Evolutionary conservation across 2,329 filamentous ascomycete genomes (phyloP), one percentile per base, ranked within the genome.

Genomic region (Colletotrichum musae): DNA sequence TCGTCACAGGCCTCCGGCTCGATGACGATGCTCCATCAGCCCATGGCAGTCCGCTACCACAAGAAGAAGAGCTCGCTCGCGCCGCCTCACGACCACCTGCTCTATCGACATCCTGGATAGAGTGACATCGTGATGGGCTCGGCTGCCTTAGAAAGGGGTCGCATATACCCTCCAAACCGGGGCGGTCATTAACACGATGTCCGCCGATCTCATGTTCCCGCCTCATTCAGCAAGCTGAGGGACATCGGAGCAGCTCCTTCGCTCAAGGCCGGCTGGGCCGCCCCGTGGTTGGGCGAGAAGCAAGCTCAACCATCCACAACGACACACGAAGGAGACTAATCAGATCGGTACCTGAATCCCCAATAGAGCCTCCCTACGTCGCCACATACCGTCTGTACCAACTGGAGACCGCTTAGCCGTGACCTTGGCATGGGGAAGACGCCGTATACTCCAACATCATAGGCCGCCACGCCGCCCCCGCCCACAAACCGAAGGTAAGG

Each of bases 331-430:
- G 12, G 26, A 43, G 24, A 53, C 43, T 58, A 26, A 58, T 70
- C 18, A 56, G 64, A 64, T 70, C 58, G 58, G 68, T 70, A 68
- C 68, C 58, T 70, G 68, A 56, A 70, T 70, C 52, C 47, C 32
- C 47, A 36, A 58, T 59, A 48, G 64, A 32, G 28, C 48, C 59
- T 50, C 18, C 16, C 16, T 6, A 41, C 12, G 16, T 54, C 54
- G 51, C 58, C 68, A 64, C 68, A 68, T 57, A 24, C 39, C 52
- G 53, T 26, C 7, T 13, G 7, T 16, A 7, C 6, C 21, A 18
- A 16, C 41, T 36, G 45, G 41, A 53, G 48, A 41, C 58, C 68
- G 64, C 41, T 70, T 64, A 64, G 53, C 57, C 58, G 58, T 39
- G 13, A 43, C 15, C 64, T 69, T 58, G 64, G 64, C 64, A 50